A percentile compares a stretch with the other conserved stretches of the same genome.
These are phyloP conservation scores for Curvularia eragrostidis DNA, from an alignment of 2,329 filamentous ascomycete genomes.

Conservation along the genomic window DNA sequence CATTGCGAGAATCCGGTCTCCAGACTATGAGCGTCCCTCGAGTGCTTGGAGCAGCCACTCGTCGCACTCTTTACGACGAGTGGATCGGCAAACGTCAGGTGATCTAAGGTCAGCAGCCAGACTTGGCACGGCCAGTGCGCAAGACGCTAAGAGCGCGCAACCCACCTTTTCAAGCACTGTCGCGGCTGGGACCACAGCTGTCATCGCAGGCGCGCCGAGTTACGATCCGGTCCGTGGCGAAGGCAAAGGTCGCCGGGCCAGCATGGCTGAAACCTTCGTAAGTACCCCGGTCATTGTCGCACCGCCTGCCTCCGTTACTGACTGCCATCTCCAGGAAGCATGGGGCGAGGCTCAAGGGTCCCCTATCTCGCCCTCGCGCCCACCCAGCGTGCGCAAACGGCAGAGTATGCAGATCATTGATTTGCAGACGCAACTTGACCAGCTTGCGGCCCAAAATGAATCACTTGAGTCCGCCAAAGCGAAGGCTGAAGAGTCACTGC, in stretches of 20 bases:
- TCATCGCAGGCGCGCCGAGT: conserved; percentile 59
- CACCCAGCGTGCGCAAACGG: conserved; percentile 93
- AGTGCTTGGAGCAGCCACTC: conserved; percentile 65
- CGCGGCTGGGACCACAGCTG: conserved; percentile 46
- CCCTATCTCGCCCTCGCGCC: conserved; percentile 89
- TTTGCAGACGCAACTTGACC: conserved; percentile 83
- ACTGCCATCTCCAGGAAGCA: conserved; percentile 72
- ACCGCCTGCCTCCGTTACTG: conserved; percentile 27
- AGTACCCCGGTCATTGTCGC: conserved; percentile 55
- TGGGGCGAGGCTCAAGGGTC: conserved; percentile 90
- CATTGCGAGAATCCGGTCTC: conserved; percentile 49
- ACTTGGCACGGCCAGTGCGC: conserved; percentile 58
- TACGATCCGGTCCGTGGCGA: conserved; percentile 83
- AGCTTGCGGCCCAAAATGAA: conserved; percentile 84
- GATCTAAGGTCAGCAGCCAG: conserved; percentile 75
- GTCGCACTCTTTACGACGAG: conserved; percentile 74
- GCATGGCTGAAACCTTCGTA: conserved; percentile 93
- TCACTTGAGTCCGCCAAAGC: conserved; percentile 75
- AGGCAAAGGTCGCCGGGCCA: conserved; percentile 79
- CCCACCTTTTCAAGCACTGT: conserved; percentile 42
- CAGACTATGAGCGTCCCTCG: conserved; percentile 64
- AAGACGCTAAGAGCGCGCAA: conserved; percentile 43
- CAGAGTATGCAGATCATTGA: conserved; percentile 96
- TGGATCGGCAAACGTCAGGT: conserved; percentile 72
- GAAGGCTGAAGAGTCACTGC: conserved; percentile 70